These are phyloP conservation scores for Colletotrichum lupini DNA, from an alignment of 2,329 filamentous ascomycete genomes.

Conservation along the genomic window DNA sequence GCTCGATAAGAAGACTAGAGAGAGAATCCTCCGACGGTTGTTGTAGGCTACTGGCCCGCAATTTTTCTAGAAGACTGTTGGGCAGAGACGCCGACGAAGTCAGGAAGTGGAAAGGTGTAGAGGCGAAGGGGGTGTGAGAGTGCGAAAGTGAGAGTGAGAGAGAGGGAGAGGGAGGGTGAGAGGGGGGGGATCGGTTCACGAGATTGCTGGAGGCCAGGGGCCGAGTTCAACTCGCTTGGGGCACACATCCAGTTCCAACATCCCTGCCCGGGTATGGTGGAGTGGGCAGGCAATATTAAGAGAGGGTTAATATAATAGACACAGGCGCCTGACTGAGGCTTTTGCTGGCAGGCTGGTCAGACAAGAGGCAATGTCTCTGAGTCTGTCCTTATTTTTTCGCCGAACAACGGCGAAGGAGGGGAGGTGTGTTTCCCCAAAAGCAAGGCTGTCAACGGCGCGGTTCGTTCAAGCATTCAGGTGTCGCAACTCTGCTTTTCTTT, in stretches of 20 bases:
- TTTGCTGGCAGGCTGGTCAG: constrained; percentile 30
- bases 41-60: constrained; percentile 53
- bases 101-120: constrained; percentile 53
- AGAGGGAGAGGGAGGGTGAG: constrained; percentile 42
- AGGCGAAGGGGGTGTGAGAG: constrained; percentile 39
- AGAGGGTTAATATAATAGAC: constrained; percentile 36
- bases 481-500: background rate
- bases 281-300: constrained; percentile 33
- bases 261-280: constrained; percentile 35
- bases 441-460: constrained; percentile 24
- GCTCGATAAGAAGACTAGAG: constrained; percentile 53
- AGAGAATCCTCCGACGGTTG: constrained; percentile 58
- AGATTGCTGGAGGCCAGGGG: constrained; percentile 55
- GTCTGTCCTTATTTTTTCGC: background rate
- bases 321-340: constrained; percentile 36
- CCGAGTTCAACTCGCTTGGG: constrained; percentile 47
- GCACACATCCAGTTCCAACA: constrained; percentile 27
- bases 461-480: constrained; percentile 30
- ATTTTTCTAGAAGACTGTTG: constrained; percentile 60
- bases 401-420: constrained; percentile 4
- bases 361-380: constrained; percentile 25
- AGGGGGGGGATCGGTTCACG: constrained; percentile 55
- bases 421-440: constrained; percentile 16
- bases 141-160: constrained; percentile 39
- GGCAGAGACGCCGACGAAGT: constrained; percentile 52